Base-by-base conservation (phyloP, 2,329 filamentous ascomycete species). In the Mycocentrospora acerina region DNA sequence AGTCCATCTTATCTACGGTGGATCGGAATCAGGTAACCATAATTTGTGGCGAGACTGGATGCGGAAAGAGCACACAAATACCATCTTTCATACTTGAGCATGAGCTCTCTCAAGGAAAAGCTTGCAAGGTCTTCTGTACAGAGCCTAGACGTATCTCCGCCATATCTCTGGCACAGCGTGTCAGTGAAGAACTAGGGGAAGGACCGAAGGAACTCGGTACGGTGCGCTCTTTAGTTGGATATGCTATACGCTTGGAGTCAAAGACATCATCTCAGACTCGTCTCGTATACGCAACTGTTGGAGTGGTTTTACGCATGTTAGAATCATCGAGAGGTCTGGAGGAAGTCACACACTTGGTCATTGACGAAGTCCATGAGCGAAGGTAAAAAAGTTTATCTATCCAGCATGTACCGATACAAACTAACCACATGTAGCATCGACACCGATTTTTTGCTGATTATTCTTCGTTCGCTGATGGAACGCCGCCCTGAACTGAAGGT, bases 241-340 rank as follows among this genome's bases (percentile, higher is more conserved):
- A 95, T 72, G 90, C 93, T 2, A 96, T 98, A 53, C 82, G 93
- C 13, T 73, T 98, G 14, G 93, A 98, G 66, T 87, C 89, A 32
- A 95, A 94, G 56, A 86, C 86, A 0, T 85, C 83, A 12, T 79
- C 82, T 19, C 83, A 89, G 53, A 97, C 90, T 2, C 79, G 88
- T 35, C 79, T 98, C 17, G 82, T 97, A 5, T 98, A 90, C 68
- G 93, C 93, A 36, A 96, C 81, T 16, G 81, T 82, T 29, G 82
- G 93, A 72, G 95, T 98, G 41, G 89, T 98, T n/a, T 88, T 98
- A 76, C 83, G 93, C 18, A 97, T 98, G 91, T 76, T 98, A 11
- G 93, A 98, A 66, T 85, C 85, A 7, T 87, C 88, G 0, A 86
- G 89, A 48, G 86, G 94, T 39, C 79, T 98, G 29, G 80, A 82